Evolutionary conservation across 257 asterid species (phyloP).

Genomic region (Apocynum venetum): DNA sequence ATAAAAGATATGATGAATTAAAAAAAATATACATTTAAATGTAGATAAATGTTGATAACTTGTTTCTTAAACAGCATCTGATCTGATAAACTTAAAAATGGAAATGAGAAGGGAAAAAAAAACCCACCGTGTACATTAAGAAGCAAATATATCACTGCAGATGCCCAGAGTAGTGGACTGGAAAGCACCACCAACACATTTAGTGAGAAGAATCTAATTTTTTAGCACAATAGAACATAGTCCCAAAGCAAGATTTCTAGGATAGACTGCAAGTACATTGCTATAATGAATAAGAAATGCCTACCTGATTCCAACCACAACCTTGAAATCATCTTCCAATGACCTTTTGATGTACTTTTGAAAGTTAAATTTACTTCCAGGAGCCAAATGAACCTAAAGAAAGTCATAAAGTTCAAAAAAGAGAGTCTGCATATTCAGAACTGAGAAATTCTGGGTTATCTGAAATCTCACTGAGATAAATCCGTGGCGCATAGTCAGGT

Average conservation of each 20-base stretch:
- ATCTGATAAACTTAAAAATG: not conserved
- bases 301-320: conserved; percentile 87
- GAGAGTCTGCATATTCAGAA: not conserved
- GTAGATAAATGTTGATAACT: not conserved
- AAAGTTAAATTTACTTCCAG: conserved; percentile 90
- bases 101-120: not conserved
- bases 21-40: not conserved
- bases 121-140: conserved; percentile 59
- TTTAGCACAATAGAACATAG: not conserved
- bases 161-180: conserved; percentile 74
- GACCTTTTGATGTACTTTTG: conserved; percentile 94
- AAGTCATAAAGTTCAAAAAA: not conserved
- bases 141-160: conserved; percentile 71
- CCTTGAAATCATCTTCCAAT: conserved; percentile 94
- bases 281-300: conserved; percentile 4
- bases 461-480: conserved; percentile 70
- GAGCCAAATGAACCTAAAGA: conserved; percentile 84
- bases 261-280: not conserved
- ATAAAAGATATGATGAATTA: not conserved
- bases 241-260: not conserved
- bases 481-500: conserved; percentile 85
- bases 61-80: not conserved
- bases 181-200: conserved; percentile 17
- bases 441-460: not conserved
- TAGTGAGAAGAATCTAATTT: conserved; percentile 9